These are phyloP conservation scores for Monsonia emarginata DNA, from an alignment of 441 rosid species.

Conservation along the genomic window DNA sequence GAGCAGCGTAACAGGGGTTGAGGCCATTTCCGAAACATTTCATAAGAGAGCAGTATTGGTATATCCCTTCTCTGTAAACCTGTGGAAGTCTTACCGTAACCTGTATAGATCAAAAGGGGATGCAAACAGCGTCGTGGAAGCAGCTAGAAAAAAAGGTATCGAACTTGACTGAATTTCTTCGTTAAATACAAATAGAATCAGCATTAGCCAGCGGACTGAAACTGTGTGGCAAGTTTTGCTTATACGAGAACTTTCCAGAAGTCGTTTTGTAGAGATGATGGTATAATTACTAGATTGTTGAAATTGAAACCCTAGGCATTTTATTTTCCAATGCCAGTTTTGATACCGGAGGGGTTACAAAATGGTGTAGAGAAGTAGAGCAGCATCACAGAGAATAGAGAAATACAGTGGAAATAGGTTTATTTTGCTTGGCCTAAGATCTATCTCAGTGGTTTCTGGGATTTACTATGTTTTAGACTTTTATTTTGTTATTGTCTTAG, in stretches of 20 bases:
- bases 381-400: conserved; percentile 21
- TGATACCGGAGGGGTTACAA: neutral
- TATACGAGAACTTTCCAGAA: neutral
- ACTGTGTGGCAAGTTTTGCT: conserved; percentile 16
- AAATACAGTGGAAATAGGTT: conserved; percentile 13
- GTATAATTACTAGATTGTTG: conserved; percentile 7
- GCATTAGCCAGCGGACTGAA: neutral
- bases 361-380: conserved; percentile 8
- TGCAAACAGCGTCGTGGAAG: conserved; percentile 29
- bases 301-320: conserved; percentile 4
- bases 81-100: conserved; percentile 46
- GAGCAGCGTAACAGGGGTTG: conserved; percentile 28
- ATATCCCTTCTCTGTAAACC: conserved; percentile 58
- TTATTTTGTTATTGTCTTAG: too few species aligned
- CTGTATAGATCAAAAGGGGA: conserved; percentile 25
- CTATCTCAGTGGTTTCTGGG: neutral
- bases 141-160: conserved; percentile 56
- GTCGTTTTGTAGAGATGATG: conserved; percentile 7
- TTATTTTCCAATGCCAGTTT: conserved; percentile 11
- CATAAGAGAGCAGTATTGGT: conserved; percentile 47
- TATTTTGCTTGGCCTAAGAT: neutral
- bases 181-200: conserved; percentile 15
- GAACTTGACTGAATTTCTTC: conserved; percentile 24
- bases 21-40: conserved; percentile 41
- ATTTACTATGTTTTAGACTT: neutral